These are phyloP conservation scores for Diplodia scrobiculata DNA, from an alignment of 2,329 filamentous ascomycete genomes.

Conservation along the genomic window DNA sequence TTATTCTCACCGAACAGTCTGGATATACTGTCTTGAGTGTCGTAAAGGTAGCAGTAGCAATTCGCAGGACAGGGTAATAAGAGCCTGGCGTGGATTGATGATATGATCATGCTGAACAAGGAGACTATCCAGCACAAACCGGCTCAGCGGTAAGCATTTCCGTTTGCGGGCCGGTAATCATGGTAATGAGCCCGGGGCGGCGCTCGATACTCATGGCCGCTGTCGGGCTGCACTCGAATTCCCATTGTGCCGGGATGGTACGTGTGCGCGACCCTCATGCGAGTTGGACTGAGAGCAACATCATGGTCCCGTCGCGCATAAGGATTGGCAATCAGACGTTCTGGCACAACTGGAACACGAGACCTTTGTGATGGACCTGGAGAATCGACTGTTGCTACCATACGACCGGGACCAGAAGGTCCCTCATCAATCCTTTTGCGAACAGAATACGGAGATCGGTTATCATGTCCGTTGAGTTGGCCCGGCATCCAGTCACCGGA, in stretches of 20 bases:
- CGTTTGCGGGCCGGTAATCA: conserved; percentile 4
- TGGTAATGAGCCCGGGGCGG: neutral
- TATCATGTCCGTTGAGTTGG: neutral
- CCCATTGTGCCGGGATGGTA: neutral
- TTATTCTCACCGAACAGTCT: neutral
- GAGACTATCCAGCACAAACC: neutral
- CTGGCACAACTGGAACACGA: neutral
- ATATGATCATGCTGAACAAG: neutral
- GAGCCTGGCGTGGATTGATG: neutral
- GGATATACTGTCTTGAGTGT: neutral
- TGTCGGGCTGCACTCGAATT: neutral
- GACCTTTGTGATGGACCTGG: neutral
- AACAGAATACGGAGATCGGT: neutral
- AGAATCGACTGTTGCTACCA: conserved; percentile 3
- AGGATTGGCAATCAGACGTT: conserved; percentile 1
- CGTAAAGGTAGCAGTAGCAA: neutral
- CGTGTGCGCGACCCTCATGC: conserved; percentile 1
- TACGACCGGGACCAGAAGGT: neutral
- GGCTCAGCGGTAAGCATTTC: neutral
- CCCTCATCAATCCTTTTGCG: conserved; percentile 13
- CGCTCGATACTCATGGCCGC: neutral
- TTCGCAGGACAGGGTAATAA: neutral
- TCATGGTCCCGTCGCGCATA: neutral
- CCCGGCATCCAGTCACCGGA: conserved; percentile 10
- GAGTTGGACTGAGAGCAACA: neutral